These are phyloP conservation scores for Penicillium sp. DNA, from an alignment of 2,329 filamentous ascomycete species.

Conservation along the genomic window DNA sequence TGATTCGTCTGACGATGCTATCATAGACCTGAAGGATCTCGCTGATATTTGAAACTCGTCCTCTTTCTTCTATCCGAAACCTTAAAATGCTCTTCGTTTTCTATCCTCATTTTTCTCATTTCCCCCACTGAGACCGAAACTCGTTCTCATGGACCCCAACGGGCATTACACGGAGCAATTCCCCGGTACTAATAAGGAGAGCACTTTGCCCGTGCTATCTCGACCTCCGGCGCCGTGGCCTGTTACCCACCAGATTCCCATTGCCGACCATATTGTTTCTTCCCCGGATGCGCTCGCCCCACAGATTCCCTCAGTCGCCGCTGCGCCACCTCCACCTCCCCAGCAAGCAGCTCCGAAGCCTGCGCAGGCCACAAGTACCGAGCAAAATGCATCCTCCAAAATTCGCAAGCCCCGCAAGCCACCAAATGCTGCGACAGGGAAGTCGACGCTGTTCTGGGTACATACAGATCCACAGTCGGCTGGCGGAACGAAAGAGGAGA, in stretches of 20 bases:
- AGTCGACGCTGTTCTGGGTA: constrained; percentile 40
- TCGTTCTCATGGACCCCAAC: constrained; percentile 30
- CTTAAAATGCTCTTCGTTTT: neutral
- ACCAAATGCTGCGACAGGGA: constrained; percentile 25
- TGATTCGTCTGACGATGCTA: constrained; percentile 16
- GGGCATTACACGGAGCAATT: constrained; percentile 12
- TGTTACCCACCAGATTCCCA: constrained; percentile 14
- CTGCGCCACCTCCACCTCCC: neutral
- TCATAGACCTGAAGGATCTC: constrained; percentile 17
- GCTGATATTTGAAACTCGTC: neutral
- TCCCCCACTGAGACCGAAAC: neutral
- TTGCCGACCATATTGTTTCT: constrained; percentile 10
- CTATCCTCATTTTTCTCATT: neutral
- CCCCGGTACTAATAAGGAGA: constrained; percentile 24
- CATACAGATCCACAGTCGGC: constrained; percentile 37
- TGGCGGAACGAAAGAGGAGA: constrained; percentile 36
- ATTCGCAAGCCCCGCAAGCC: constrained; percentile 34
- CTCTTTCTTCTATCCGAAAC: constrained; percentile 9
- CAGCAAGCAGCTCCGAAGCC: constrained; percentile 5
- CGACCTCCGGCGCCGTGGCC: constrained; percentile 21
- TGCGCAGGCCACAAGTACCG: constrained; percentile 1
- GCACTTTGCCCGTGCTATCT: constrained; percentile 26
- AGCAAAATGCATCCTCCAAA: constrained; percentile 25
- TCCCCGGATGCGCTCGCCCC: constrained; percentile 5
- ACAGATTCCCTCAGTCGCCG: constrained; percentile 2